These are phyloP conservation scores for Rostrohypoxylon terebratum DNA, from an alignment of 495 filamentous ascomycete genomes.

Conservation along the genomic window DNA sequence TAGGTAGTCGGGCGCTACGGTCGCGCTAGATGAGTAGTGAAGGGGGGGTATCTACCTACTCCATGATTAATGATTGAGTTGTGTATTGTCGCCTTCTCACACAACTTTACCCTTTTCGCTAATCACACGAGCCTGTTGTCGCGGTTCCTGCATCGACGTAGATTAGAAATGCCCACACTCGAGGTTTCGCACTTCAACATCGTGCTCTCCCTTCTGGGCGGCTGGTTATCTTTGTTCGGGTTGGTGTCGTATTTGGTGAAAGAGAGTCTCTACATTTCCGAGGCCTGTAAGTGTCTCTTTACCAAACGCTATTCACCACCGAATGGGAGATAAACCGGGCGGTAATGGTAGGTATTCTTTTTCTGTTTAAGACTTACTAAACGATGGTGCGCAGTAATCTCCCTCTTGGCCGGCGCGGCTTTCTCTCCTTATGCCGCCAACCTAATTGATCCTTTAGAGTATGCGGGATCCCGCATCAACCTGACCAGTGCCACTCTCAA, in stretches of 20 bases:
- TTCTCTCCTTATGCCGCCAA: conserved; percentile 3
- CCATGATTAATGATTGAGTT: not conserved
- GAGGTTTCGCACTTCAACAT: conserved; percentile 1
- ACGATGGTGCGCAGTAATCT: not conserved
- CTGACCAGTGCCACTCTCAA: conserved; percentile 2
- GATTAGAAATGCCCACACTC: not conserved
- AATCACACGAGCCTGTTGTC: not conserved
- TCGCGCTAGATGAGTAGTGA: not conserved
- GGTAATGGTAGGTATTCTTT: not conserved
- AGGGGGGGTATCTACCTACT: not conserved
- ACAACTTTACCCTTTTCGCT: not conserved
- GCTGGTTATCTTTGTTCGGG: conserved; percentile 9
- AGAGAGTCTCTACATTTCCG: conserved; percentile 5
- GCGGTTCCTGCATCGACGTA: not conserved
- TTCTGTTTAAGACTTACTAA: not conserved
- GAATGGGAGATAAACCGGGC: not conserved
- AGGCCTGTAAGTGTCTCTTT: conserved; percentile 5
- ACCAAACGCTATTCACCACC: not conserved
- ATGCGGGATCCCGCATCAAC: conserved; percentile 2
- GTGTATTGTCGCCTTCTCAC: not conserved
- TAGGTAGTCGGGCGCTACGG: not conserved
- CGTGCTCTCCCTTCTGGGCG: conserved; percentile 1
- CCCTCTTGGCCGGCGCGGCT: conserved; percentile 2
- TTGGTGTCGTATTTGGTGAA: conserved; percentile 3
- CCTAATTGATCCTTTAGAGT: not conserved